Evolutionary conservation across 108 stramenopile species (phyloP).

Genomic region (Nitzschia sp.): DNA sequence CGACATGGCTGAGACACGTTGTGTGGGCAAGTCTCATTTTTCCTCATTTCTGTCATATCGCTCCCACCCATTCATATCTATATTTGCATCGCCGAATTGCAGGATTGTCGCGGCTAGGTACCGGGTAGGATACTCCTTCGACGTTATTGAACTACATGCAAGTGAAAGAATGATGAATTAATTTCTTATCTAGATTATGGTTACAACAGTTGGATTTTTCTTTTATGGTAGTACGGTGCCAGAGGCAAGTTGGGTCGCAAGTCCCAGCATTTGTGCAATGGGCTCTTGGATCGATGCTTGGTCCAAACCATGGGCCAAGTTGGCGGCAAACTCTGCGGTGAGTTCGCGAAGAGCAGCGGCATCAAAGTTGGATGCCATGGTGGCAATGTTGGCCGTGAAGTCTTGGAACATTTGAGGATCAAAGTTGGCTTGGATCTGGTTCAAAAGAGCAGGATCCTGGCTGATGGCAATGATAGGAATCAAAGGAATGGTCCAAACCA

Average conservation of each 20-base stretch:
- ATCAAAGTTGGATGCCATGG: conserved; percentile 18
- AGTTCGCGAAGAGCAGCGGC: conserved; percentile 26
- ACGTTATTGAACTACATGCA: too few species aligned
- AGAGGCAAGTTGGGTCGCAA: conserved; percentile 20
- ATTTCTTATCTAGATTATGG: too few species aligned
- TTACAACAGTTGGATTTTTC: too few species aligned
- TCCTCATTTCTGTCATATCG: too few species aligned
- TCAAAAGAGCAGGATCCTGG: conserved; percentile 17
- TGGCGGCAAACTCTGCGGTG: conserved; percentile 8
- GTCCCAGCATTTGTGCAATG: conserved; percentile 27
- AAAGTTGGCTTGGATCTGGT: conserved; percentile 7
- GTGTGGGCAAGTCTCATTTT: too few species aligned
- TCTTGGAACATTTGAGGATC: conserved; percentile 25
- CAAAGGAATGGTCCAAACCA: conserved; percentile 18
- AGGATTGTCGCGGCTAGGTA: too few species aligned
- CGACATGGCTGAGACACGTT: too few species aligned
- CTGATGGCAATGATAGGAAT: conserved; percentile 23
- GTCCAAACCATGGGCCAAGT: conserved; percentile 21
- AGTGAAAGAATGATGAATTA: too few species aligned
- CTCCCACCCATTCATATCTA: too few species aligned
- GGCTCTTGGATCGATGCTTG: conserved; percentile 13
- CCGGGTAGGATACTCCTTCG: too few species aligned
- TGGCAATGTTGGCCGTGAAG: conserved; percentile 1
- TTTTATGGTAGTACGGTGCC: background rate
- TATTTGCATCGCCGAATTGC: too few species aligned